Evolutionary conservation across 345 rosid genomes (phyloP).

Genomic region (Atalantia buxifolia): DNA sequence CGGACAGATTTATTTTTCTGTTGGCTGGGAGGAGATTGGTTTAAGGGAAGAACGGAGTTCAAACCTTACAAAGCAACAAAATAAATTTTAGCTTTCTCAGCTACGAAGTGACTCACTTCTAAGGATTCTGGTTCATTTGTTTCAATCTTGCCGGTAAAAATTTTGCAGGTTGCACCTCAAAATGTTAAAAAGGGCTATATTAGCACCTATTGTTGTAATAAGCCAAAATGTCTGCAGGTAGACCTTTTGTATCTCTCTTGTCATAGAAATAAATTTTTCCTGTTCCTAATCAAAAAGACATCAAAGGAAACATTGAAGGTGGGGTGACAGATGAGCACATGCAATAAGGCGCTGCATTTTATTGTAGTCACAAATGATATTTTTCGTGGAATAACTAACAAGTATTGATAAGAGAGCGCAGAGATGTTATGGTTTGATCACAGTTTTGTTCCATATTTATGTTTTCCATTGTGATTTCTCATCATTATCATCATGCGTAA

Average conservation of each 20-base stretch:
- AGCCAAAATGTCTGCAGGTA: neutral
- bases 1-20: no score
- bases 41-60: neutral
- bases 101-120: neutral
- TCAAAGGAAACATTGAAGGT: neutral
- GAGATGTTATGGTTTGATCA: neutral
- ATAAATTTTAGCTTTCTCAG: neutral
- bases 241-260: neutral
- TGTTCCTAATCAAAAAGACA: neutral
- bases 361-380: neutral
- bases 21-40: no score
- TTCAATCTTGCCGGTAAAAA: neutral
- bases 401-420: neutral
- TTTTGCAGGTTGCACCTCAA: neutral
- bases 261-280: neutral
- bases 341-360: neutral
- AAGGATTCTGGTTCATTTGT: neutral
- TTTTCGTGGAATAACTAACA: neutral
- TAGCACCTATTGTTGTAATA: neutral
- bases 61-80: neutral
- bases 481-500: neutral
- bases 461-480: neutral
- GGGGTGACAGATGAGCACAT: neutral
- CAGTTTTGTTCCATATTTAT: neutral
- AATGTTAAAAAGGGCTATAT: neutral